Evolutionary conservation across 2,329 filamentous ascomycete genomes (phyloP), one percentile per base, ranked within the genome.

Genomic region (Fusarium secorum): DNA sequence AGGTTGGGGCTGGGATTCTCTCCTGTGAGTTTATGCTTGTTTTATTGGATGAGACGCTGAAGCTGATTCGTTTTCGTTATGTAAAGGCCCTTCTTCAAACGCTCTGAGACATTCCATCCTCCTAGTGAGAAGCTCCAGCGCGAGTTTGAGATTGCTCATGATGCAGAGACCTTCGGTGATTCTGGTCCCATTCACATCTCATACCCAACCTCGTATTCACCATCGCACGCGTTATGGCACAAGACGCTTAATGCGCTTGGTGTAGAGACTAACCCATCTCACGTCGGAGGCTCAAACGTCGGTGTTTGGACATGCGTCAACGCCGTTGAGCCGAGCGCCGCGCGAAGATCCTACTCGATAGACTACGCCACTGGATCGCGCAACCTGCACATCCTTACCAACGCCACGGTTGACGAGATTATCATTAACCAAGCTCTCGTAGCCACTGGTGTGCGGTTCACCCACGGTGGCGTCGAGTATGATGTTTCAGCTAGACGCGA

Each of bases 1-100:
- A 3, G 88, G 87, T 4, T 91, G 89, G 89, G 81, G 83, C 2
- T 90, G 86, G 86, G 79, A 86, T 17, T 66, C 72, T 4, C 67
- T 81, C 6, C 36, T 80, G 79, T 80, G 53, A 78, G 78, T 75
- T 14, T 54, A 49, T 35, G 17, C n/a, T 39, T 42, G 17, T 22
- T 39, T 22, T 30, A 51, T 26, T 44, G 36, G 36, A 14, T 30
- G 15, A 1, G 7, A 13, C 3, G 4, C 8, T n/a, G 17, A 36
- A 39, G 45, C 41, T 72, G 42, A 72, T 68, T 60, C 28, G 48
- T 51, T 18, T 22, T 3, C 3, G 33, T 56, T 22, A 44, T 28
- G 32, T 11, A 13, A 18, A 86, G 84, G 30, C 85, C 84, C 0
- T 87, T 81, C 70, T 87, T 87, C 75, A 85, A 84, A 61, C 85